Conservation (phyloP, 73 alveolate species). For the Paramecium biaurelia region DNA sequence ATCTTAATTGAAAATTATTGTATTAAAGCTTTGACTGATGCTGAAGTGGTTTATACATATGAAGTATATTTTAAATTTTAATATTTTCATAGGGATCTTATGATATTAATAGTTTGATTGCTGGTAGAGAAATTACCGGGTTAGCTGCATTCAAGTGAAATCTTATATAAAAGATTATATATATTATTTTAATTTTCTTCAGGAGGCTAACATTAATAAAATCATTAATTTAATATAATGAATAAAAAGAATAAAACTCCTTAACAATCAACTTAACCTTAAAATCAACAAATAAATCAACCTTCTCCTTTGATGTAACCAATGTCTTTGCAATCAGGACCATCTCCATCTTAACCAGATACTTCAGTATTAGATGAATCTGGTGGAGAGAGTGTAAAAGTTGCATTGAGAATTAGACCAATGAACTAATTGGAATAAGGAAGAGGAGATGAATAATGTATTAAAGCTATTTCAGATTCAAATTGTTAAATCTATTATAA, state of each 20-base stretch:
- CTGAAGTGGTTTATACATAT: slow-evolving; percentile 84
- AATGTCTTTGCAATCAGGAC: neutral
- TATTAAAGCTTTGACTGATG: slow-evolving; percentile 78
- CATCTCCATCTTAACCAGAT: slow-evolving; percentile 7
- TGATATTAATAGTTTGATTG: slow-evolving; percentile 65
- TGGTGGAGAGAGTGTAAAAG: slow-evolving; percentile 96
- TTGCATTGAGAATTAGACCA: slow-evolving; percentile 95
- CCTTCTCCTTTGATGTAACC: neutral
- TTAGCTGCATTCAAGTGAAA: slow-evolving; percentile 58
- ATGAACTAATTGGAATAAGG: slow-evolving; percentile 85
- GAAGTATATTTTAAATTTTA: slow-evolving; percentile 58
- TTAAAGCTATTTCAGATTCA: slow-evolving; percentile 70
- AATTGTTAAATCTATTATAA: slow-evolving; percentile 30
- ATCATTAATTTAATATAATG: neutral
- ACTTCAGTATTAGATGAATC: slow-evolving; percentile 39
- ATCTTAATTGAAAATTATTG: slow-evolving; percentile 74
- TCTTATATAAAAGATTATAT: neutral
- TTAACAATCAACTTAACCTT: neutral
- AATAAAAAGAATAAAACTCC: slow-evolving; percentile 13
- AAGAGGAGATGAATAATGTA: slow-evolving; percentile 89
- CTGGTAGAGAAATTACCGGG: slow-evolving; percentile 72
- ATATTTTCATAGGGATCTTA: slow-evolving; percentile 63
- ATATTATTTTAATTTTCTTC: neutral
- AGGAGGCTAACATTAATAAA: neutral
- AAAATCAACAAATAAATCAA: neutral